These are phyloP conservation scores for Pleodorina starrii DNA, from an alignment of 139 green algal genomes.

Conservation along the genomic window DNA sequence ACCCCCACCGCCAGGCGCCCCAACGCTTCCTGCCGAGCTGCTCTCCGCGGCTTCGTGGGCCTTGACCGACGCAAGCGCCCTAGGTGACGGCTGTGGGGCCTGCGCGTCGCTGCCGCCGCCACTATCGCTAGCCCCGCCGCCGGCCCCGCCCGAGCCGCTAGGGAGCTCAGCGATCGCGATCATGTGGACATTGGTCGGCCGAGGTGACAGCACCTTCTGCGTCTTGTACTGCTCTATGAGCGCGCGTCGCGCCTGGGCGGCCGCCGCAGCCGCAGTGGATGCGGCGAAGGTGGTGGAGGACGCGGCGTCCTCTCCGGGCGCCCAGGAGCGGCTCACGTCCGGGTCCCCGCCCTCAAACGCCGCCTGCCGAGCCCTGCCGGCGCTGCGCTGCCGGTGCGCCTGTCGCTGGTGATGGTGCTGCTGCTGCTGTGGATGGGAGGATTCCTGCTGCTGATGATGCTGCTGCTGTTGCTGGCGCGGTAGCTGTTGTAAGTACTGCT, in stretches of 20 bases:
- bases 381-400: not conserved
- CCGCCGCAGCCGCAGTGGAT: not conserved
- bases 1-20: too few relatives aligned
- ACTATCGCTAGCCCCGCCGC: too few relatives aligned
- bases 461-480: not conserved
- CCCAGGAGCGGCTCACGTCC: not conserved
- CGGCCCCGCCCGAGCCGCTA: not conserved
- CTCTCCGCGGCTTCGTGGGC: too few relatives aligned
- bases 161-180: not conserved
- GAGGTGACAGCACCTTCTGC: constrained; percentile 27
- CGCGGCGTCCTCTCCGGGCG: not conserved
- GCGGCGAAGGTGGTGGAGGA: not conserved
- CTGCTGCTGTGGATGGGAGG: not conserved
- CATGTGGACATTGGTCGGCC: not conserved
- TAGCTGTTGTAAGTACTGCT: not conserved
- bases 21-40: too few relatives aligned
- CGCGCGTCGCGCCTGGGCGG: not conserved
- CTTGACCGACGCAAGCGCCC: too few relatives aligned
- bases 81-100: too few relatives aligned
- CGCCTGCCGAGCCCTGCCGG: not conserved
- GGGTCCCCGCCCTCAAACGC: not conserved
- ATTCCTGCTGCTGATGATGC: too few relatives aligned
- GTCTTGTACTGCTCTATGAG: constrained; percentile 45
- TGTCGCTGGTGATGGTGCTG: not conserved
- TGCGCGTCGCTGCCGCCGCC: not conserved